A percentile compares a stretch with the other conserved stretches of the same genome.
phyloP scores from a whole-genome alignment of 257 asterid species.

The Nicotiana paniculata region DNA sequence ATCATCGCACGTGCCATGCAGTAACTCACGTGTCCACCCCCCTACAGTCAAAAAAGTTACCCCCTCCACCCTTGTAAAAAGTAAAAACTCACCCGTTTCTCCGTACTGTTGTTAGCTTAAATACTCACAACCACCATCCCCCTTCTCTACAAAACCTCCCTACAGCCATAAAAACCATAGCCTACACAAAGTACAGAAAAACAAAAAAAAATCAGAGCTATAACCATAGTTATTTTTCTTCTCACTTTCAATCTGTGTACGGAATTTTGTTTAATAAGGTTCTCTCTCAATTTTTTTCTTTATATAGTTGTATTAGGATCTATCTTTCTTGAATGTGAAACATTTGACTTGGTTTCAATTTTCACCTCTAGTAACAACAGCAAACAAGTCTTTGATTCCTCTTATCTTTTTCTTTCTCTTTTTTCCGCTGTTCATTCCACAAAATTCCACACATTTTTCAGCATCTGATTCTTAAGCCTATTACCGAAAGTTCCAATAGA shows the following conservation, averaged over 20 bases:
- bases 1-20: constrained; percentile 7
- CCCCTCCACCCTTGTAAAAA: background rate
- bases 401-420: background rate
- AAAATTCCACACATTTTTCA: background rate
- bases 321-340: background rate
- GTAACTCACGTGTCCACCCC: background rate
- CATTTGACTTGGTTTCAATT: background rate
- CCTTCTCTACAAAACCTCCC: background rate
- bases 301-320: background rate
- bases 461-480: background rate
- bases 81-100: background rate
- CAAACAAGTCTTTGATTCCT: background rate
- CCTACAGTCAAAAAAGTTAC: background rate
- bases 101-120: background rate
- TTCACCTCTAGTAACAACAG: background rate
- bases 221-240: background rate
- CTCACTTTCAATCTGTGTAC: background rate
- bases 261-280: background rate
- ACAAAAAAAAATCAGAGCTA: too few species aligned
- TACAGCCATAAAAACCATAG: background rate
- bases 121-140: constrained; percentile 1
- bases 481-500: too few species aligned
- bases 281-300: background rate
- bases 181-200: background rate
- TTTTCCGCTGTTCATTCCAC: background rate